phyloP scores from a whole-genome alignment of 345 rosid genomes.

The Erucastrum elatum region DNA sequence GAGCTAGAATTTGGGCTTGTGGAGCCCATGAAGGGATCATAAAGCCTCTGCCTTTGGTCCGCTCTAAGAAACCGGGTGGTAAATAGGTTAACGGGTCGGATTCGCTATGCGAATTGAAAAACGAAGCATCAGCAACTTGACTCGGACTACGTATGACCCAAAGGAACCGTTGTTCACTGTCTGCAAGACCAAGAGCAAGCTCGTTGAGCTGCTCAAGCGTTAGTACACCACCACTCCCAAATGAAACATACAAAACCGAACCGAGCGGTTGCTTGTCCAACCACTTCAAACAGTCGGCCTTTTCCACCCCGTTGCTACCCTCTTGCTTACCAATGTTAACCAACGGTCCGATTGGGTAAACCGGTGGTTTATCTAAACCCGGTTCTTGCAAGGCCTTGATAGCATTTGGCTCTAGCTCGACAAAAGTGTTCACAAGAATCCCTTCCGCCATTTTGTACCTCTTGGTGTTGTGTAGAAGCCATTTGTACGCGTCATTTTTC shows the following conservation, averaged over 20 bases:
- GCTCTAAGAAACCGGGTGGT: slow-evolving; percentile 68
- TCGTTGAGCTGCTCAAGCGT: slow-evolving; percentile 62
- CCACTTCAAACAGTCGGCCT: slow-evolving; percentile 64
- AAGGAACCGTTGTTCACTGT: slow-evolving; percentile 74
- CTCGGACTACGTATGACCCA: slow-evolving; percentile 81
- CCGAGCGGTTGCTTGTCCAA: slow-evolving; percentile 74
- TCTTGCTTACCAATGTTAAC: slow-evolving; percentile 43
- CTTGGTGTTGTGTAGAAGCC: slow-evolving; percentile 56
- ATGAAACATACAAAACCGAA: slow-evolving; percentile 78
- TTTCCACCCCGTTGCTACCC: background rate
- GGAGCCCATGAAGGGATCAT: slow-evolving; percentile 86
- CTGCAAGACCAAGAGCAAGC: slow-evolving; percentile 75
- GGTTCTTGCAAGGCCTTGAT: slow-evolving; percentile 45
- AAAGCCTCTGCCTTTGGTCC: slow-evolving; percentile 58
- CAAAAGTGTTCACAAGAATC: slow-evolving; percentile 55
- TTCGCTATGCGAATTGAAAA: slow-evolving; percentile 45
- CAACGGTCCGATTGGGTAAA: slow-evolving; percentile 71
- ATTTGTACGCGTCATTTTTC: slow-evolving; percentile 58
- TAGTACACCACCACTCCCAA: slow-evolving; percentile 93
- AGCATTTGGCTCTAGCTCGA: slow-evolving; percentile 55
- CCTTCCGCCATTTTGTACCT: slow-evolving; percentile 58
- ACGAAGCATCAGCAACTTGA: slow-evolving; percentile 54
- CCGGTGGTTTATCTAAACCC: slow-evolving; percentile 52
- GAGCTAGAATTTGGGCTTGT: slow-evolving; percentile 69
- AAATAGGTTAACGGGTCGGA: slow-evolving; percentile 57